phyloP scores from a whole-genome alignment of 176 grass and related monocot species.

The Eremochloa ophiuroides region DNA sequence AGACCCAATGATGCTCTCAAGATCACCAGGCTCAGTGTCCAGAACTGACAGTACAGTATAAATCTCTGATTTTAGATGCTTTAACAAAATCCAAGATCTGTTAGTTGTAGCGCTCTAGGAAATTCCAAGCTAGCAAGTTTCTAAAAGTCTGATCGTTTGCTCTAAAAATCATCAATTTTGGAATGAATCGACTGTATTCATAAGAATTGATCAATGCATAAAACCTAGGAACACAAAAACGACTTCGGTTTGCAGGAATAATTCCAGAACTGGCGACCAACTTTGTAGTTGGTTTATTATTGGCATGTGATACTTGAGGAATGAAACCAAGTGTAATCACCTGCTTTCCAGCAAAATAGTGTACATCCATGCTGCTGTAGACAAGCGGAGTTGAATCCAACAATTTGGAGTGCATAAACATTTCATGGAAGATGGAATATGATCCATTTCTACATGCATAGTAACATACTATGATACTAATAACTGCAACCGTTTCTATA shows the following conservation, averaged over 20 bases:
- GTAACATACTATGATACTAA: slow-evolving; percentile 46
- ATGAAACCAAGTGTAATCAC: slow-evolving; percentile 27
- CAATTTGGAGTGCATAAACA: slow-evolving; percentile 62
- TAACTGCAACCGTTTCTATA: not conserved
- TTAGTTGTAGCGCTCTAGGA: too few relatives aligned
- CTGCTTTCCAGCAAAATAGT: slow-evolving; percentile 94
- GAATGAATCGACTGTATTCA: not conserved
- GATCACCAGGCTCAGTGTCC: too few relatives aligned
- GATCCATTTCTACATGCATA: too few relatives aligned
- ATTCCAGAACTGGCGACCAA: too few relatives aligned
- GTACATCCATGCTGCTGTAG: slow-evolving; percentile 72
- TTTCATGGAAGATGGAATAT: too few relatives aligned
- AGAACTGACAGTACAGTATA: too few relatives aligned
- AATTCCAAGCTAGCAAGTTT: too few relatives aligned
- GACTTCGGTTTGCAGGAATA: too few relatives aligned
- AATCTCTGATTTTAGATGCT: too few relatives aligned
- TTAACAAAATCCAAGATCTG: too few relatives aligned
- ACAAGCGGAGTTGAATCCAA: slow-evolving; percentile 84
- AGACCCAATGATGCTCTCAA: too few relatives aligned
- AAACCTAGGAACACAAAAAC: not conserved
- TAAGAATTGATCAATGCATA: not conserved
- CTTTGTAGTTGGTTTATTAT: too few relatives aligned
- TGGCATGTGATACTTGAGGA: not conserved
- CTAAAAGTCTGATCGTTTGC: not conserved
- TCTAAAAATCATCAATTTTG: not conserved